Base-by-base conservation (phyloP, 192 early-diverging fungal species). In the Bifiguratus adelaidae region DNA sequence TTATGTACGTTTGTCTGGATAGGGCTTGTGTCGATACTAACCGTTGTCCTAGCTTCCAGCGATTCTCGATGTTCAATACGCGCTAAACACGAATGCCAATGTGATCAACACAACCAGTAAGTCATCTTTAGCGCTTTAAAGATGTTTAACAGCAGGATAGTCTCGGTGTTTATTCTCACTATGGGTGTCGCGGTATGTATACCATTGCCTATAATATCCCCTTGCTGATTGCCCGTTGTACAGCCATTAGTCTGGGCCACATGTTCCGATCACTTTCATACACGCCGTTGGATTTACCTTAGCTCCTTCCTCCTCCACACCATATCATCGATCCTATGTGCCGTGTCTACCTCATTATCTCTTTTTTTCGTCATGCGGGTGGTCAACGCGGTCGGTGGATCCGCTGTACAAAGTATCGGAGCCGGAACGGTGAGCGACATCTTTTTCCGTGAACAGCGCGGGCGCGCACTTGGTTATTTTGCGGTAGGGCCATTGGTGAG, bases 321-420 rank as follows among this genome's bases (percentile, higher is more conserved):
- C n/a, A 25, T 50, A 3, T 63, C 67, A 11, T 73, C 71, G 6
- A 30, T 73, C 16, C 67, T 59, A 0, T 57, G 55, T 12, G 71
- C 57, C 4, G 60, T 66, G 15, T 29, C 64, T 8, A 57, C 41
- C 12, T 60, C 60, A 21, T 55, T 65, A 8, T 55, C 51, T 20
- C 33, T 41, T 4, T 52, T 73, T n/a, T 62, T 67, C 25, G 45
- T 58, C 9, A 50, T 68, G 12, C 63, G 71, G 26, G 45, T 63
- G 20, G 52, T 73, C 36, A 66, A 73, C 41, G 41, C 67, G 16
- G 38, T 58, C 50, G 71, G 71, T 23, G 54, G 66, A 0, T 61
- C 63, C 27, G 61, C 67, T 44, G 60, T 59, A 33, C 60, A 61
- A 20, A 47, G 56, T 25, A 56, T 73, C 11, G 71, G 71, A 27